Percentiles rank a stretch among this genome's conserved stretches.
These are phyloP conservation scores for Theobroma cacao DNA, from an alignment of 345 rosid species.

Conservation along the genomic window DNA sequence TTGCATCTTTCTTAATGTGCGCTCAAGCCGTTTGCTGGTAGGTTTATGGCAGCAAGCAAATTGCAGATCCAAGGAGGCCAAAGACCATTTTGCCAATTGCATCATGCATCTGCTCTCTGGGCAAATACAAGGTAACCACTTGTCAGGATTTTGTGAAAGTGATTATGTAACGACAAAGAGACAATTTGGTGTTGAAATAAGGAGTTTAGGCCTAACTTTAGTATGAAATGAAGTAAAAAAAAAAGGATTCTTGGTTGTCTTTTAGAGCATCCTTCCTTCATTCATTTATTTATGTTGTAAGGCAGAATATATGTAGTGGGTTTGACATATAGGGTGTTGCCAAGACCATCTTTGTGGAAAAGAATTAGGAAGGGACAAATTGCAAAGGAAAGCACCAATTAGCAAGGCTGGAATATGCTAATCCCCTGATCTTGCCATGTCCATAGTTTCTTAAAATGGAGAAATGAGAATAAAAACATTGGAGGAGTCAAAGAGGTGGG, in stretches of 20 bases:
- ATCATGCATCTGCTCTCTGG: too few species aligned
- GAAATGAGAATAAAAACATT: slow-evolving; percentile 14
- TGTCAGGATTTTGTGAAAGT: too few species aligned
- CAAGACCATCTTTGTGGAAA: neutral
- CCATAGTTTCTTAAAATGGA: neutral
- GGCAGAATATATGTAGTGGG: neutral
- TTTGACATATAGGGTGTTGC: neutral
- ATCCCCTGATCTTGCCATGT: neutral
- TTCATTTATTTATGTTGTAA: neutral
- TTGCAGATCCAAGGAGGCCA: too few species aligned
- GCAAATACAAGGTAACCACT: too few species aligned
- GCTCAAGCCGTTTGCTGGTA: too few species aligned
- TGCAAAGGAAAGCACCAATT: neutral
- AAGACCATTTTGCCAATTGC: too few species aligned
- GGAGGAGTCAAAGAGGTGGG: slow-evolving; percentile 1
- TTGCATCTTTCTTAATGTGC: neutral
- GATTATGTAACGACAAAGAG: too few species aligned
- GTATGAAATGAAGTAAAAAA: too few species aligned
- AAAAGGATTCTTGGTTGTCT: neutral
- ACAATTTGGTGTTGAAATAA: too few species aligned
- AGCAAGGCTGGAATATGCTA: slow-evolving; percentile 29
- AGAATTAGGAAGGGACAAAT: neutral
- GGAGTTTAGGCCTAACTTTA: too few species aligned
- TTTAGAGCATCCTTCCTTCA: too few species aligned
- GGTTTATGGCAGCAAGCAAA: too few species aligned